These are phyloP conservation scores for Medicago lupulina DNA, from an alignment of 306 rosid species.

Conservation along the genomic window DNA sequence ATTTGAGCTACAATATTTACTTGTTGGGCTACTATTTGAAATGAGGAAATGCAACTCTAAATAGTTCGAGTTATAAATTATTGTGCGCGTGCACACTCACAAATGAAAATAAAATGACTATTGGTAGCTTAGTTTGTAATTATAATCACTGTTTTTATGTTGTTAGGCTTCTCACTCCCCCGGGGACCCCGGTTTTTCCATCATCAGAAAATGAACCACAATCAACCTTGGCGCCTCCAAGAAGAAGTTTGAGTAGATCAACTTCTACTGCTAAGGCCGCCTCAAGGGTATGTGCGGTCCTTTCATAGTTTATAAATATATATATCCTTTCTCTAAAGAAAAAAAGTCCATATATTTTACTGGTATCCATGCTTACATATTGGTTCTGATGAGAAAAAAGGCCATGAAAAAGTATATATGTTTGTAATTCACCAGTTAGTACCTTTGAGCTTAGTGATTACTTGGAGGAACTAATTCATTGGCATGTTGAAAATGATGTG, in stretches of 20 bases:
- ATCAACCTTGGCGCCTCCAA: conserved; percentile 54
- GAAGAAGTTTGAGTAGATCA: conserved; percentile 69
- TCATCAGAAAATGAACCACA: conserved; percentile 72
- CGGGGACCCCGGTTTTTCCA: conserved; percentile 87
- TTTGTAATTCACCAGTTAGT: neutral
- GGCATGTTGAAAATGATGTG: neutral
- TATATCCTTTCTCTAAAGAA: conserved; percentile 14
- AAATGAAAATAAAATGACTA: conserved; percentile 4
- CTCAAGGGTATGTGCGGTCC: conserved; percentile 71
- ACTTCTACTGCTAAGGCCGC: conserved; percentile 73
- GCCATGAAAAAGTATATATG: conserved; percentile 2
- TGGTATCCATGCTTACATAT: neutral
- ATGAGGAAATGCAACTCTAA: conserved; percentile 4
- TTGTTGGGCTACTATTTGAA: conserved; percentile 20
- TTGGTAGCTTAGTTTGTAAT: conserved; percentile 35
- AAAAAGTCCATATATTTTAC: conserved; percentile 6
- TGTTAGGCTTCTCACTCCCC: conserved; percentile 98
- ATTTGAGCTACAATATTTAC: conserved; percentile 22
- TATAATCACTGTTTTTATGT: conserved; percentile 33
- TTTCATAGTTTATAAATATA: conserved; percentile 25
- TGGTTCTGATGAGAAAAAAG: neutral
- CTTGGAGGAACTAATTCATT: neutral
- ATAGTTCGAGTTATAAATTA: neutral
- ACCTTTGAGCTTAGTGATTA: neutral
- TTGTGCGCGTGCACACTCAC: neutral